Base-by-base conservation (phyloP, 805 yeast genomes). In the Hanseniaspora lindneri region DNA sequence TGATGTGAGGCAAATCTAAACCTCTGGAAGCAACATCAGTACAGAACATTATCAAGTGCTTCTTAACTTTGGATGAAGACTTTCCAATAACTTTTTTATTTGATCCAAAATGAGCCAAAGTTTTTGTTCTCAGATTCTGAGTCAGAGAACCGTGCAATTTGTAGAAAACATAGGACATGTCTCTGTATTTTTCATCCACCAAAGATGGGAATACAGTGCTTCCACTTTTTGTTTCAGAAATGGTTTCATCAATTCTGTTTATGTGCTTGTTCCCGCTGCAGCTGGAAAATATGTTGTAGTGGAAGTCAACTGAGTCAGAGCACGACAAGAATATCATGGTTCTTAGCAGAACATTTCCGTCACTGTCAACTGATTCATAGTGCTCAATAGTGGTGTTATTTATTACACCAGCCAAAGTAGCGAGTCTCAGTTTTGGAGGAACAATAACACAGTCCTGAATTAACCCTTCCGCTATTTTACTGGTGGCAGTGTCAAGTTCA, bases 11-110 rank as follows among this genome's bases (percentile, higher is more conserved):
- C 50, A 92, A 68, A 70, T 92, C 99, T 53, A 92, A 71, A 53
- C 99, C 99, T 67, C 99, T 78, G 29, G 97, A 80, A 0, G 96
- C 98, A 53, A 92, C 97, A 72, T 92, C 99, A 0, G 99, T 92
- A 70, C 97, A 89, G 56, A 92, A 76, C 58, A 92, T 70, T 19
- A 92, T 71, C 2, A 80, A 72, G 57, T 79, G 79, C 50, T 72
- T 72, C 6, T 71, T 68, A 34, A 67, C 67, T 19, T 35, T 36
- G 23, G 32, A 29, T 33, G 34, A 28, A 20, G 5, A 27, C 25
- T 36, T 47, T 5, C 40, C 41, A 62, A 67, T 39, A 57, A 60
- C 43, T 59, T 63, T 56, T 62, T 61, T 53, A 66, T 72, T 33
- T 70, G 66, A 50, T 53, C 67, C 52, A 64, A 84, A 86, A 37